Percentiles rank a stretch among this genome's conserved stretches.
phyloP scores from a whole-genome alignment of 495 filamentous ascomycete genomes.

The Penicillium salamii region DNA sequence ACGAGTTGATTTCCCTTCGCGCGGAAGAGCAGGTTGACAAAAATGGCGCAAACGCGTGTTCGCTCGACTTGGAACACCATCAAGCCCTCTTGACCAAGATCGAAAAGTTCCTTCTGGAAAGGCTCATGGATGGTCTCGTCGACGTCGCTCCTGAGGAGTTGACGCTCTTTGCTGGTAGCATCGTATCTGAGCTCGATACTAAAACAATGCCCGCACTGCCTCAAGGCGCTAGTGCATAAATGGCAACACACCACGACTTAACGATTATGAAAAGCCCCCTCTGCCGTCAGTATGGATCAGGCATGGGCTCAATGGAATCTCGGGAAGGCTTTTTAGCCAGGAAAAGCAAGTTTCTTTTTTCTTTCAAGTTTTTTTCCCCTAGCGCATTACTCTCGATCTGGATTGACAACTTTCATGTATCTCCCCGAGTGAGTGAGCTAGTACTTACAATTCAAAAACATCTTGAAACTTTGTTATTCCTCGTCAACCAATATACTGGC shows the following conservation, averaged over 20 bases:
- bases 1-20: constrained; percentile 30
- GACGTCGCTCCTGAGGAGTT: constrained; percentile 39
- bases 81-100: constrained; percentile 31
- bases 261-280: constrained; percentile 18
- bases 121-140: constrained; percentile 31
- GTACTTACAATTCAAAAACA: constrained; percentile 13
- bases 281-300: constrained; percentile 9
- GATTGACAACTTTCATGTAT: constrained; percentile 6
- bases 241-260: constrained; percentile 11
- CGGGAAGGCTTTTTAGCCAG: constrained; percentile 10
- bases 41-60: not conserved
- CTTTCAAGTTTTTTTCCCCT: too few species aligned
- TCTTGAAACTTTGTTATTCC: constrained; percentile 8
- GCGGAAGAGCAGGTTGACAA: constrained; percentile 16
- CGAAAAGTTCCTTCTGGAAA: constrained; percentile 34
- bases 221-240: not conserved
- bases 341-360: constrained; percentile 20
- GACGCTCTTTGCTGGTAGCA: constrained; percentile 43
- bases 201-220: constrained; percentile 19
- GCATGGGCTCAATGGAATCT: constrained; percentile 6
- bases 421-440: constrained; percentile 13
- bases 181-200: constrained; percentile 38
- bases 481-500: too few species aligned
- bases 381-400: not conserved
- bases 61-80: not conserved